Evolutionary conservation across 2,329 filamentous ascomycete species (phyloP), one percentile per base, ranked within the genome.

Genomic region (Curvularia verruculosa): DNA sequence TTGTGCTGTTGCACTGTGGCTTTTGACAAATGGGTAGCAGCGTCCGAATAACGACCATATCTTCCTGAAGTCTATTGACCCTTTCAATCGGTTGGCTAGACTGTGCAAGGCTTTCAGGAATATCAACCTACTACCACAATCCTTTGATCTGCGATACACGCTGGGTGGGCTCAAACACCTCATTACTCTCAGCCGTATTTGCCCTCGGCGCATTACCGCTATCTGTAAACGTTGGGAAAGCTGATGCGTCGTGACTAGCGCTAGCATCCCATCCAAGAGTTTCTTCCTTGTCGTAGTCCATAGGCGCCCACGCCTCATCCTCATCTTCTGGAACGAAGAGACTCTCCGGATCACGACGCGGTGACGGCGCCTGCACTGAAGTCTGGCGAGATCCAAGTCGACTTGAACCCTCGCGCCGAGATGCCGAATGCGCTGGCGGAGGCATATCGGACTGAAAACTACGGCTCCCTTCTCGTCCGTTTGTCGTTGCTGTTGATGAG

Each of bases 251-350:
- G 48, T 76, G 66, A 46, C 88, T 83, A 36, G 83, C 85, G 68
- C 84, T 89, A 49, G 87, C 83, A 74, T 92, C 89, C 90, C 90
- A 94, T 36, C 87, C 88, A 43, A 93, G 78, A 65, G 87, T 86
- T 48, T 87, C 86, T 52, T 87, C 85, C 28, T 88, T 87, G 6
- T 85, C 85, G 44, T 86, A 87, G 50, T 85, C 83, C 1, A 89
- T 81, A 1, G 90, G 89, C 62, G 92, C 88, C 90, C 90, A 94
- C 52, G 81, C 79, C 91, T 54, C 88, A 23, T 91, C 88, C 28
- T 91, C 87, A 8, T 75, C 80, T n/a, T 79, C 79, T 13, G 84
- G 82, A n/a, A 92, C 83, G 67, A 93, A 92, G 5, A 93, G 79
- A 49, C 87, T 87, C 52, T 91, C 86, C 0, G 87, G 84, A 56